Percentiles rank a stretch among this genome's conserved stretches.
These are phyloP conservation scores for Lupinus albus DNA, from an alignment of 306 rosid genomes.

Conservation along the genomic window DNA sequence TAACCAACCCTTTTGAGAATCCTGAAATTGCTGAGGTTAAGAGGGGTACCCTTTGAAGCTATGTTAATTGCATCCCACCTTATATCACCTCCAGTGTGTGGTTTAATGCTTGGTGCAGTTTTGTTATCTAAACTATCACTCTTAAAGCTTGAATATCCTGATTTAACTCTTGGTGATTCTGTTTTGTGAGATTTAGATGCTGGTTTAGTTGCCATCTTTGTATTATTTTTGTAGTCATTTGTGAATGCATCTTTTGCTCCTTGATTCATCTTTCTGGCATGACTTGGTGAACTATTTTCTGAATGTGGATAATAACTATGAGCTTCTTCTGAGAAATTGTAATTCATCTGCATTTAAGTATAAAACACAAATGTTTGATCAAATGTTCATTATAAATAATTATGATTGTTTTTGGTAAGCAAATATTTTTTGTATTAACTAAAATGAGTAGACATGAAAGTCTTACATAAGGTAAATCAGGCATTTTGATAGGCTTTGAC, in stretches of 20 bases:
- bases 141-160: constrained; percentile 48
- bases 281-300: constrained; percentile 37
- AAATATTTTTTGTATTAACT: constrained; percentile 1
- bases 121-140: constrained; percentile 76
- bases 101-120: constrained; percentile 54
- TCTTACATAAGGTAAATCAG: constrained; percentile 49
- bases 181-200: constrained; percentile 34
- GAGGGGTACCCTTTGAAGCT: constrained; percentile 51
- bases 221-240: constrained; percentile 37
- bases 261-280: constrained; percentile 28
- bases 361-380: constrained; percentile 34
- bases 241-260: constrained; percentile 33
- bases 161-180: constrained; percentile 31
- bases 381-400: constrained; percentile 17
- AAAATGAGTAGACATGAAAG: constrained; percentile 14
- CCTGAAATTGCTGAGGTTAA: constrained; percentile 71
- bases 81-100: constrained; percentile 86
- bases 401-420: constrained; percentile 24
- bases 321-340: constrained; percentile 39
- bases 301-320: constrained; percentile 38
- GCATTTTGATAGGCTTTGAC: constrained; percentile 51
- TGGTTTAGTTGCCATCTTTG: constrained; percentile 23
- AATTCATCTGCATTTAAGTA: constrained; percentile 48
- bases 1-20: constrained; percentile 80
- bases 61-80: constrained; percentile 83